Evolutionary conservation across 352 stramenopile species (phyloP).

Genomic region (Phytopythium sindhum): DNA sequence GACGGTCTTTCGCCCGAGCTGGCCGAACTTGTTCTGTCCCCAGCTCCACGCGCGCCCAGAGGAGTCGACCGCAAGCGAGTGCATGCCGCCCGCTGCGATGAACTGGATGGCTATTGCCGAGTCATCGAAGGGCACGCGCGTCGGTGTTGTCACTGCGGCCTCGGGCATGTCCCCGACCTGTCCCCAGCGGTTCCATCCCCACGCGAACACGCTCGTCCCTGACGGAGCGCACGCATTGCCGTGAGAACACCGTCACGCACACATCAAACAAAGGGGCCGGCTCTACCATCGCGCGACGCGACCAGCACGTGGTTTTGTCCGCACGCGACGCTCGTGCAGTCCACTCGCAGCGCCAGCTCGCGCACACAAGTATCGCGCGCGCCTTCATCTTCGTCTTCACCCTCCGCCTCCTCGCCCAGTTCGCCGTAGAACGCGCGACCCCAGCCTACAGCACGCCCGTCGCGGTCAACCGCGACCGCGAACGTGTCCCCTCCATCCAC

Average conservation of each 20-base stretch:
- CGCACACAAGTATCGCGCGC: neutral
- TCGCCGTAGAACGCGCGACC: constrained; percentile 69
- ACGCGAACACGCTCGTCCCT: constrained; percentile 30
- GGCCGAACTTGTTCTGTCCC: constrained; percentile 59
- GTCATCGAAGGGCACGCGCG: constrained; percentile 21
- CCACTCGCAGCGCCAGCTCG: constrained; percentile 18
- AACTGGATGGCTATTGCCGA: constrained; percentile 6
- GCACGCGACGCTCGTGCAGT: constrained; percentile 43
- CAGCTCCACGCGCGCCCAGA: constrained; percentile 48
- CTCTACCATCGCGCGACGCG: constrained; percentile 21
- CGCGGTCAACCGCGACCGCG: constrained; percentile 30
- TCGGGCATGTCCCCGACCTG: constrained; percentile 23
- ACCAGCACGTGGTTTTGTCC: constrained; percentile 57
- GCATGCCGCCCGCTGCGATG: constrained; percentile 49
- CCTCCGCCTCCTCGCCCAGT: constrained; percentile 19
- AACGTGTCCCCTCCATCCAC: constrained; percentile 58
- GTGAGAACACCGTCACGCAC: neutral
- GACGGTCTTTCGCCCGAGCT: constrained; percentile 36
- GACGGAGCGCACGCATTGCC: no score
- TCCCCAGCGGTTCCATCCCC: constrained; percentile 47
- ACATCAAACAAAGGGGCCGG: neutral
- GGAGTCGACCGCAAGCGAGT: constrained; percentile 56
- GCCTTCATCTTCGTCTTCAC: neutral
- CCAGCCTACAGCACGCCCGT: constrained; percentile 50
- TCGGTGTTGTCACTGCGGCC: constrained; percentile 12